Evolutionary conservation across 306 rosid species (phyloP).

Genomic region (Geum urbanum): DNA sequence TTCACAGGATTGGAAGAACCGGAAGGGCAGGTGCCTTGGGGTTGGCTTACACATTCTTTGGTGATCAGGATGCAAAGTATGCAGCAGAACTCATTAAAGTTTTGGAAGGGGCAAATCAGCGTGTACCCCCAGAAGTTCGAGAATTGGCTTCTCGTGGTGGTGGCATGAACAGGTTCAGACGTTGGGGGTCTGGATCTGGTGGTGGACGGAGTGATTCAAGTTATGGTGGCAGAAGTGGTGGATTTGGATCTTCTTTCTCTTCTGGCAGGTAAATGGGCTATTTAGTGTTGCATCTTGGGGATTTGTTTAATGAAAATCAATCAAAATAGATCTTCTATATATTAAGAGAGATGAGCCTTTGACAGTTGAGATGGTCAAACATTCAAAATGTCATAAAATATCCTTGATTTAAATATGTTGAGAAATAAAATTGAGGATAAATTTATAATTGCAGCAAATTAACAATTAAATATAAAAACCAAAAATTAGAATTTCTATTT

Average conservation of each 20-base stretch:
- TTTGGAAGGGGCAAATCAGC: constrained; percentile 95
- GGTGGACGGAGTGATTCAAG: constrained; percentile 62
- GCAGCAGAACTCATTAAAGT: constrained; percentile 90
- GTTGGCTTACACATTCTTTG: constrained; percentile 82
- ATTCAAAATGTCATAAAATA: no score
- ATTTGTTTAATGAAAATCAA: background rate
- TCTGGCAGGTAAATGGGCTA: constrained; percentile 52
- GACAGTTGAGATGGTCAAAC: no score
- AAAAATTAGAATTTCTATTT: no score
- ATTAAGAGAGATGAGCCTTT: no score
- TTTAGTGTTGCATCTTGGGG: background rate
- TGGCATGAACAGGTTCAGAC: constrained; percentile 74
- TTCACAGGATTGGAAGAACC: constrained; percentile 98
- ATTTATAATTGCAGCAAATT: no score
- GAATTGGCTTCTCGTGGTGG: constrained; percentile 84
- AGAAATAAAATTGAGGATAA: no score
- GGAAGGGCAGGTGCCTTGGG: constrained; percentile 99
- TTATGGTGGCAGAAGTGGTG: constrained; percentile 54
- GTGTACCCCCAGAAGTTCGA: constrained; percentile 76
- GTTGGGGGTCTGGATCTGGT: constrained; percentile 66
- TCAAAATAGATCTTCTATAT: no score
- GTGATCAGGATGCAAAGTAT: constrained; percentile 90
- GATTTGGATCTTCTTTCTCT: constrained; percentile 45
- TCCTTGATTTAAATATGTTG: no score
- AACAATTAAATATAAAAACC: no score